A percentile compares a stretch with the other conserved stretches of the same genome.
phyloP scores from a whole-genome alignment of 2,329 filamentous ascomycete species.

The Colletotrichum tropicale region DNA sequence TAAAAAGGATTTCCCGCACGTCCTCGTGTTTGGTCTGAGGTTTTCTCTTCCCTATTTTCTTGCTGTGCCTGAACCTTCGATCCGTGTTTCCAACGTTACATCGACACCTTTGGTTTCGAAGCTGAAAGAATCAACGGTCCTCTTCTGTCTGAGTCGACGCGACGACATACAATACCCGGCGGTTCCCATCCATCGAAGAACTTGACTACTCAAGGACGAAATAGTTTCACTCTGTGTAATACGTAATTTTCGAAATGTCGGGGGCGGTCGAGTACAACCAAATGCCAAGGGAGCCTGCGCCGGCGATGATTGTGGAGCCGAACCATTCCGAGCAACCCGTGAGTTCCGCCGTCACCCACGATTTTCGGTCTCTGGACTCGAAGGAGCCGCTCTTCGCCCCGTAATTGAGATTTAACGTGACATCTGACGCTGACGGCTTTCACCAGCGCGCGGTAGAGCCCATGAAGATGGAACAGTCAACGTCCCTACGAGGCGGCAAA shows the following conservation, averaged over 20 bases:
- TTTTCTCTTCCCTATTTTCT: background rate
- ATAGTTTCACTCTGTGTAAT: background rate
- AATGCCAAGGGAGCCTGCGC: conserved; percentile 37
- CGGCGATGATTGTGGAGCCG: conserved; percentile 28
- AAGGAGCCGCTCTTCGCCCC: background rate
- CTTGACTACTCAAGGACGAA: background rate
- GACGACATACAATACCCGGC: background rate
- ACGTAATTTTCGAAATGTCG: conserved; percentile 2
- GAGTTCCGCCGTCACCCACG: conserved; percentile 21
- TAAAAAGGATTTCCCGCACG: conserved; percentile 2
- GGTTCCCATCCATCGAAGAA: background rate
- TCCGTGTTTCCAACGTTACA: background rate
- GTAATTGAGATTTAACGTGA: too few species aligned
- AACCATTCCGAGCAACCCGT: conserved; percentile 39
- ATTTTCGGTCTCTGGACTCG: background rate
- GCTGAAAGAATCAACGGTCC: background rate
- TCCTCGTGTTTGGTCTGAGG: background rate
- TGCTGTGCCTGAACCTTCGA: background rate
- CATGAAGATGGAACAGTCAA: conserved; percentile 33
- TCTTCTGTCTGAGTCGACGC: background rate
- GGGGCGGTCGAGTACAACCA: conserved; percentile 23
- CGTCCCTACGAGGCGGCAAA: conserved; percentile 35
- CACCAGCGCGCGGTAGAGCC: conserved; percentile 35
- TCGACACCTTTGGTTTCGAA: background rate
- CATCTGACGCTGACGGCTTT: background rate